Evolutionary conservation across 768 basidiomycete genomes (phyloP).

Genomic region (Pleurotus pulmonarius): DNA sequence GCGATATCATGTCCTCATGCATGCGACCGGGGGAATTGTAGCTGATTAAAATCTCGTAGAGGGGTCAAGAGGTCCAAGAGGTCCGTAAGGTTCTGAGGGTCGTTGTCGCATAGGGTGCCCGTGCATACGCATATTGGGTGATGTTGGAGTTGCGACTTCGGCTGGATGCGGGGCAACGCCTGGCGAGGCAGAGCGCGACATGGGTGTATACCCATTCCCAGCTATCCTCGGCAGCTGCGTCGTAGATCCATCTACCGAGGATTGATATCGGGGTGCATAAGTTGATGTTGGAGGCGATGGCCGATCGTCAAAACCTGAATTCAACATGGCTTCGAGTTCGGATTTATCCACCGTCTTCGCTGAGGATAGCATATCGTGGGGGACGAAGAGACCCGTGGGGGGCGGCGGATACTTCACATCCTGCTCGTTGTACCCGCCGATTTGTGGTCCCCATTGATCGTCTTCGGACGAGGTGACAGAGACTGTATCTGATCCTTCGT

Average conservation of each 20-base stretch:
- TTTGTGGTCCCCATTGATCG: conserved; percentile 93
- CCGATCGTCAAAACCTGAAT: conserved; percentile 81
- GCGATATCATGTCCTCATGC: conserved; percentile 9
- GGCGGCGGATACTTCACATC: conserved; percentile 77
- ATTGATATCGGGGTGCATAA: conserved; percentile 56
- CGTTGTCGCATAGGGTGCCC: conserved; percentile 19
- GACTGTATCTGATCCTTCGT: conserved; percentile 76
- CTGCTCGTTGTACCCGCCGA: conserved; percentile 93
- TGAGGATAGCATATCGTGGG: conserved; percentile 33
- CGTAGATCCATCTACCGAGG: conserved; percentile 48
- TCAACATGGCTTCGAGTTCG: conserved; percentile 91
- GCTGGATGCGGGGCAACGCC: conserved; percentile 20
- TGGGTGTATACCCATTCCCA: conserved; percentile 54
- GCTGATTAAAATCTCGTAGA: conserved; percentile 44
- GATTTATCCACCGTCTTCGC: conserved; percentile 57
- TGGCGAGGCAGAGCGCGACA: conserved; percentile 49
- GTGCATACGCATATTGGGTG: conserved; percentile 28
- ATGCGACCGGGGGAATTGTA: neutral
- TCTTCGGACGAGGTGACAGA: conserved; percentile 88
- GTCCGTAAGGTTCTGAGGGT: conserved; percentile 43
- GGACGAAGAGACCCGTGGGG: conserved; percentile 62
- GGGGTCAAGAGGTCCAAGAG: conserved; percentile 60
- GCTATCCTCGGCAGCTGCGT: conserved; percentile 35
- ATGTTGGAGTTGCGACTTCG: conserved; percentile 36
- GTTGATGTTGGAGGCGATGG: conserved; percentile 45